Evolutionary conservation across 1,284 basidiomycete genomes (phyloP), one percentile per base, ranked within the genome.

Genomic region (Ustilago crameri): DNA sequence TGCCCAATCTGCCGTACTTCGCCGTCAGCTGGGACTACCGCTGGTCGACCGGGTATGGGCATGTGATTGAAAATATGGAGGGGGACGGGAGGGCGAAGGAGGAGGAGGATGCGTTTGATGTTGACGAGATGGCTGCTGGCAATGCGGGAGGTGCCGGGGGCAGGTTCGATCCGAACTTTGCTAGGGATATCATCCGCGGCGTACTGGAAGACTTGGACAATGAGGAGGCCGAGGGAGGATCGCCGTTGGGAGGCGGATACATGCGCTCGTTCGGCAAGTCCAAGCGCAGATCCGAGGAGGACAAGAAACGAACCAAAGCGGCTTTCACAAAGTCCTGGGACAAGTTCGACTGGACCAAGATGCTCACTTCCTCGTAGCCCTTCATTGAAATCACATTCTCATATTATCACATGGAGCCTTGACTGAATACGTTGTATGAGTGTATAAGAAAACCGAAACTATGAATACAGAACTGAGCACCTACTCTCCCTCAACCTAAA

Each of bases 11-110:
- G 42, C 96, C 96, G 0, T 98, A 99, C 85, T 99, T 99, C 82
- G 95, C 95, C 91, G 91, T 98, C 1, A 92, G 93, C 78, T 99
- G 95, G 85, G 96, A 99, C 84, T 88, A 98, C 85, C 95, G 93
- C 79, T 95, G 95, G 27, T 48, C 63, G 20, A 71, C 57, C 17
- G 82, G 82, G 1, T 98, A 94, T 81, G 96, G 96, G 0, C 96
- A 98, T 1, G 89, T 82, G 12, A 82, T 82, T 26, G 80, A 82
- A 26, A 66, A 65, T 10, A 62, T 72, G 5, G 77, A 90, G 40
- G n/a, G n/a, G 0, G 37, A 18, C 3, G 26, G 34, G 10, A 34
- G 9, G 15, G 88, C 89, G 4, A 23, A 32, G 34, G n/a, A 34
- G 5, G 50, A 30, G 22, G 30, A 22, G 12, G 89, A 89, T 48